Evolutionary conservation across 2,329 filamentous ascomycete species (phyloP).

Genomic region (Truncatella angustata): DNA sequence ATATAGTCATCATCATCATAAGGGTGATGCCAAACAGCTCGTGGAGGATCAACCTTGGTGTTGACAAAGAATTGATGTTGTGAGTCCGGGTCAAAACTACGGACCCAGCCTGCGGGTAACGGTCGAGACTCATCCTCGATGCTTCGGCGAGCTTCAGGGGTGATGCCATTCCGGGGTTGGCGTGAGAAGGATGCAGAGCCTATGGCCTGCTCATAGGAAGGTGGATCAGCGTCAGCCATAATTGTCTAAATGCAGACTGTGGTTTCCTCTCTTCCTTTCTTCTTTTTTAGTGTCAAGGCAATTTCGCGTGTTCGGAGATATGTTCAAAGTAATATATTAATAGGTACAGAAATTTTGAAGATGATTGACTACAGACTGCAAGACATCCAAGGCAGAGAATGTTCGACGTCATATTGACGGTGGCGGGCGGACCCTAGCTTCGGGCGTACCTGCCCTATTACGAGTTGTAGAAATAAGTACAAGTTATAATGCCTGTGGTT

Average conservation of each 20-base stretch:
- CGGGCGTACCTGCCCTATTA: background rate
- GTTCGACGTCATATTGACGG: slow-evolving; percentile 4
- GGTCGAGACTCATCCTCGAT: slow-evolving; percentile 61
- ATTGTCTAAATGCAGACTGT: no score
- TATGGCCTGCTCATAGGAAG: slow-evolving; percentile 32
- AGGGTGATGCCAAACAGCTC: slow-evolving; percentile 60
- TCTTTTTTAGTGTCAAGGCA: no score
- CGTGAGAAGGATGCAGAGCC: slow-evolving; percentile 21
- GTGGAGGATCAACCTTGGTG: slow-evolving; percentile 50
- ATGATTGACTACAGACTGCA: no score
- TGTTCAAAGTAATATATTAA: no score
- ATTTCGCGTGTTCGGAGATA: no score
- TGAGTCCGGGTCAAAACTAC: slow-evolving; percentile 51
- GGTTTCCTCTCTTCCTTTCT: no score
- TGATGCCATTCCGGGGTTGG: slow-evolving; percentile 49
- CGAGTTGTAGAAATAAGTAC: no score
- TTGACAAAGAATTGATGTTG: slow-evolving; percentile 64
- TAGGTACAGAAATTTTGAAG: no score
- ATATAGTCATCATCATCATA: slow-evolving; percentile 58
- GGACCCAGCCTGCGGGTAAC: slow-evolving; percentile 55
- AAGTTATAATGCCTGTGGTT: no score
- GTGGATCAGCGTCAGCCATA: slow-evolving; percentile 20
- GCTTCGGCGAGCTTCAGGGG: slow-evolving; percentile 47
- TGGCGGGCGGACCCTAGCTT: background rate
- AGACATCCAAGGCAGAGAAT: no score